A percentile compares a stretch with the other conserved stretches of the same genome.
These are phyloP conservation scores for Sporisorium exsertum DNA, from an alignment of 1,284 basidiomycete species.

Conservation along the genomic window DNA sequence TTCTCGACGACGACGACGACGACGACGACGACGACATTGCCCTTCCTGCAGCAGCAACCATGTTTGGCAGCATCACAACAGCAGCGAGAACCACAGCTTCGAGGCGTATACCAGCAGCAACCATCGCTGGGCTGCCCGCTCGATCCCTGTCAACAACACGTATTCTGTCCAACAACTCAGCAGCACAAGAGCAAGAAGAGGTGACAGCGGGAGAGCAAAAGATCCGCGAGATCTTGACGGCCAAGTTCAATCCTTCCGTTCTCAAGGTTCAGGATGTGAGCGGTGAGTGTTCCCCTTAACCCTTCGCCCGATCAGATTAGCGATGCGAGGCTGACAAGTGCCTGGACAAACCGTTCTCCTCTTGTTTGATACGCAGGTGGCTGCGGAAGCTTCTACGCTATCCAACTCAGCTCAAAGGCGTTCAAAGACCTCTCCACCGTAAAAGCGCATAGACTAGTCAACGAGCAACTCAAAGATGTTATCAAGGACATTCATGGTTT, in stretches of 20 bases:
- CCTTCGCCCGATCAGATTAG: not conserved
- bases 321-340: slow-evolving; percentile 70
- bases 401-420: slow-evolving; percentile 82
- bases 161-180: not conserved
- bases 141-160: slow-evolving; percentile 9
- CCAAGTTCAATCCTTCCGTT: slow-evolving; percentile 77
- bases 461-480: slow-evolving; percentile 86
- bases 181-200: slow-evolving; percentile 1
- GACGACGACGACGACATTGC: not conserved
- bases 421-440: slow-evolving; percentile 89
- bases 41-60: not conserved
- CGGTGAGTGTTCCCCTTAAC: slow-evolving; percentile 67
- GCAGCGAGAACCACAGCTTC: not conserved
- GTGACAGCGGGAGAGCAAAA: slow-evolving; percentile 43
- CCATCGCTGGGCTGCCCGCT: too few relatives aligned
- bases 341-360: too few relatives aligned
- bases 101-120: too few relatives aligned
- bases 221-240: slow-evolving; percentile 80
- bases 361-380: slow-evolving; percentile 73
- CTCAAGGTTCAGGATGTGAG: slow-evolving; percentile 66
- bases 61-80: slow-evolving; percentile 15
- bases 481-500: slow-evolving; percentile 93
- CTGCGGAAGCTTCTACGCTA: slow-evolving; percentile 95
- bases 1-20: not conserved
- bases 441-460: slow-evolving; percentile 94